A percentile compares a stretch with the other conserved stretches of the same genome.
Evolutionary conservation across 345 rosid genomes (phyloP).

Genomic region (Corchorus olitorius): DNA sequence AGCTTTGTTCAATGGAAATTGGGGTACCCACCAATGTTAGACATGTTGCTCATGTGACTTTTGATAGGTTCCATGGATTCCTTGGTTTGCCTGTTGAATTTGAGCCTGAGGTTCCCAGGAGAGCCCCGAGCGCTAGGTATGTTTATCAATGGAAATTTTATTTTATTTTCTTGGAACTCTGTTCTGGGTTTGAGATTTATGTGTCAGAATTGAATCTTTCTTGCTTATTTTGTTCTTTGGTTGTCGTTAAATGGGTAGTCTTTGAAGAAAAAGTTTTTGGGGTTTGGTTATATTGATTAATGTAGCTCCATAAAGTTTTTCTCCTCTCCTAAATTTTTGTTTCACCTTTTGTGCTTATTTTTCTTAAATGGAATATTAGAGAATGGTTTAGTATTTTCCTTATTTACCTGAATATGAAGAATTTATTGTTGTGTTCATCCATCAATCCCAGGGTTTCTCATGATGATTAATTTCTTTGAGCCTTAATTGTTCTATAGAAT

Average conservation of each 20-base stretch:
- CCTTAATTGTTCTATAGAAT: not conserved
- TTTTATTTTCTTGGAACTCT: constrained; percentile 5
- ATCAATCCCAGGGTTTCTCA: too few species aligned
- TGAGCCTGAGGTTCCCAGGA: constrained; percentile 93
- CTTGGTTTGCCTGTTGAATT: constrained; percentile 98
- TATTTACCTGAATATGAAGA: too few species aligned
- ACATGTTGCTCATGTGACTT: constrained; percentile 98
- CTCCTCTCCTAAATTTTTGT: too few species aligned
- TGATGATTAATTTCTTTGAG: not conserved
- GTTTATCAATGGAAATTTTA: not conserved
- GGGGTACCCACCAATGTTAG: constrained; percentile 92
- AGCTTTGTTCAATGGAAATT: constrained; percentile 87
- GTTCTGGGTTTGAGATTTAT: constrained; percentile 6
- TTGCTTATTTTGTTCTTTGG: not conserved
- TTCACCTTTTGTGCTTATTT: too few species aligned
- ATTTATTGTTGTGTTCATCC: too few species aligned
- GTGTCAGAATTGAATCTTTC: constrained; percentile 3
- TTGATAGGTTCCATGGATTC: constrained; percentile 96
- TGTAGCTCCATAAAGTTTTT: not conserved
- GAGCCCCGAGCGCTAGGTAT: constrained; percentile 96
- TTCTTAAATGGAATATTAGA: too few species aligned
- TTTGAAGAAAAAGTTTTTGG: not conserved
- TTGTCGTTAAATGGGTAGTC: not conserved
- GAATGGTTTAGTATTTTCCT: too few species aligned
- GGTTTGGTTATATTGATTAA: constrained; percentile 8